Percentiles rank a stretch among this genome's conserved stretches.
These are phyloP conservation scores for Pisolithus microcarpus DNA, from an alignment of 768 basidiomycete species.

Conservation along the genomic window DNA sequence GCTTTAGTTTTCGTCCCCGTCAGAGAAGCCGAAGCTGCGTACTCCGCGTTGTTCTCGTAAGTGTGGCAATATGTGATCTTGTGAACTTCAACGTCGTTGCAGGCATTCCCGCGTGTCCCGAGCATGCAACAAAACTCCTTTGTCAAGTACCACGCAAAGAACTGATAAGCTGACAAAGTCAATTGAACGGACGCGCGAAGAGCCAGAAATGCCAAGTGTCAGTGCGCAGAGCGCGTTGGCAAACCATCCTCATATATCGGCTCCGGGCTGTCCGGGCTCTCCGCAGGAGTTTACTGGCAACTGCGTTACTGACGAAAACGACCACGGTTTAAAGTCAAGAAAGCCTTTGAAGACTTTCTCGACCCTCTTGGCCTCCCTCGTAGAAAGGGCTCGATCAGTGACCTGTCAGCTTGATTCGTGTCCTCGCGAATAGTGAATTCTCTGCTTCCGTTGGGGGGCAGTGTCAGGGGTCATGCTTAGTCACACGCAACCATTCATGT, in stretches of 20 bases:
- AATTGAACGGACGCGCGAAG: too few species aligned
- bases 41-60: conserved; percentile 22
- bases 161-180: too few species aligned
- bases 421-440: not conserved
- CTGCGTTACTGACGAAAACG: too few species aligned
- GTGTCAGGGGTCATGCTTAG: not conserved
- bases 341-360: conserved; percentile 2
- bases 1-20: conserved; percentile 21
- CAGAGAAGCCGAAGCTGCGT: conserved; percentile 22
- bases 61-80: not conserved
- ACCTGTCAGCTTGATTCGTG: not conserved
- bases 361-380: not conserved
- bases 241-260: not conserved
- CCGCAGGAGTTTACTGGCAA: not conserved
- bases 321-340: not conserved
- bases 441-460: too few species aligned
- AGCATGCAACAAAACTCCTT: not conserved
- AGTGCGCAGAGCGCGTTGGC: not conserved
- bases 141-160: not conserved
- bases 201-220: too few species aligned
- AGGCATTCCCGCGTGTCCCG: conserved; percentile 3
- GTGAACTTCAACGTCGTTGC: conserved; percentile 1
- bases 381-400: not conserved
- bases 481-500: too few species aligned
- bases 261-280: not conserved